Base-by-base conservation (phyloP, 1,139 yeast genomes). In the Candida neerlandica region DNA sequence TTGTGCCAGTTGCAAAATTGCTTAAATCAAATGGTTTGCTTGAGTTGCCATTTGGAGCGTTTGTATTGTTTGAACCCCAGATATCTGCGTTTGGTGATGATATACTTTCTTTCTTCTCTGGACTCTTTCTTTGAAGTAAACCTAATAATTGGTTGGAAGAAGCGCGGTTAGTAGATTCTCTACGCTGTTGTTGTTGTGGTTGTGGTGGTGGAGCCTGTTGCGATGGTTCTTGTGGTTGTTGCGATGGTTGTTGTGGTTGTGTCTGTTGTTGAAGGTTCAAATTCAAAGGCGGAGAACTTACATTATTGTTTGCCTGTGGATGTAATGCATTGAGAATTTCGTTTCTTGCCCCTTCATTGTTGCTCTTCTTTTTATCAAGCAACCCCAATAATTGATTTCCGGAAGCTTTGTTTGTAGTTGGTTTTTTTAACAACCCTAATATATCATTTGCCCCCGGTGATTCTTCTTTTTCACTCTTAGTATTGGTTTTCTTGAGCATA, bases 401-500 rank as follows among this genome's bases (percentile, higher is more conserved):
- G 2, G 47, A 38, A 6, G 46, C 50, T 30, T 59, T 61, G 23
- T 41, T 44, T 21, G 50, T 26, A 5, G 44, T 29, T 9, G 34
- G 34, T 30, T 30, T 30, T 38, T 45, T 53, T 29, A 69, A 60
- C 44, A 69, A 49, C 6, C 65, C 62, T 37, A 69, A 55, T 21
- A 70, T 50, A 34, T 59, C 62, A 43, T 56, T 49, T n/a, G 56
- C 45, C 15, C 50, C 46, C 6, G 53, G 45, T 14, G 33, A n/a
- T n/a, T 41, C 21, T 21, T 43, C 43, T 23, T 37, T 32, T 14
- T 37, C n/a, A 3, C 21, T 23, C 7, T 10, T 23, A 23, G 27
- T 23, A 6, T 23, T n/a, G 9, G 40, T 19, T 16, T 32, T 42
- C 26, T 44, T 49, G 15, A 51, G 47, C 3, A 47, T 41, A 27